Evolutionary conservation across 2,329 filamentous ascomycete genomes (phyloP), one percentile per base, ranked within the genome.

Genomic region (Colletotrichum salicis): DNA sequence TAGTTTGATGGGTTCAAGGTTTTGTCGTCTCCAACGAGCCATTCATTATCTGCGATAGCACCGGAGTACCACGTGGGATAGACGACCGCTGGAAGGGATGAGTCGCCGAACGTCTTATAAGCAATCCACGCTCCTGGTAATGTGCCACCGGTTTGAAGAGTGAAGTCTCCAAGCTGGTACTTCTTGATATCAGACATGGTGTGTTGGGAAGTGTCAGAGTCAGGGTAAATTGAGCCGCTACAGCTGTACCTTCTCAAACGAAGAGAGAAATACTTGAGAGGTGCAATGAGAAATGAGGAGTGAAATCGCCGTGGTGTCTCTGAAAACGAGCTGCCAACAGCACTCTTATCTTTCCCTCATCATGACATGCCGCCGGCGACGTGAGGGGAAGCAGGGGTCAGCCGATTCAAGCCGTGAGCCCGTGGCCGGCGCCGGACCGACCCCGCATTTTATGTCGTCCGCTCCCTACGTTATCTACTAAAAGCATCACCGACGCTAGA

Each of bases 51-150:
- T 2, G 86, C 83, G 73, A 95, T 93, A 3, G 81, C 84, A 82
- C 80, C 80, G 64, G 79, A 80, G 79, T 91, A 95, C 93, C 93
- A 95, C 2, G 90, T 91, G 2, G 93, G 93, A 77, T 95, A 95
- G 72, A 95, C 87, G 70, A 95, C 88, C 2, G 90, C 90, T 8
- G 93, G 92, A 6, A 83, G 84, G 0, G 83, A 86, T 0, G 88
- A 79, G 67, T 91, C 84, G 24, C 93, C 93, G 75, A 93, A 92
- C 0, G 93, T 94, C 80, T 93, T 94, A 85, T 94, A 96, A 19
- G 93, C 92, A 65, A 96, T 89, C 76, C 89, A 88, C 1, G 93
- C 93, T 75, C 88, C 80, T 1, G 87, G 85, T 22, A 95, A 85
- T 6, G 82, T 85, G n/a, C 84, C 84, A 51, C 92, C 92, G 31